Conservation (phyloP, 768 basidiomycete species). For the Leucocoprinus sp. region DNA sequence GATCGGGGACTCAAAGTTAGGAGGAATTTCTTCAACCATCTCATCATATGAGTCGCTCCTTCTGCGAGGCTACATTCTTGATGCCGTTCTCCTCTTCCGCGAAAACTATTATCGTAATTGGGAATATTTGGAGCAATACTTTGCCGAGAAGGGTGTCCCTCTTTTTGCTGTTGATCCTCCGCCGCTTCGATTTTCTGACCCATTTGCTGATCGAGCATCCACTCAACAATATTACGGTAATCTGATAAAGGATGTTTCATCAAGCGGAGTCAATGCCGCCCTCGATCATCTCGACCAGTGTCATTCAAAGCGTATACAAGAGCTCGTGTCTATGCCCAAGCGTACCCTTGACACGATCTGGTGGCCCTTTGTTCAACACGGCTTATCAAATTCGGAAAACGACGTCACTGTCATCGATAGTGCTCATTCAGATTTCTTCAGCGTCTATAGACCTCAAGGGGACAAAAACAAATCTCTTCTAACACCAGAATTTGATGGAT, state of each 20-base stretch:
- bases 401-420: constrained; percentile 91
- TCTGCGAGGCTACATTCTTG: constrained; percentile 85
- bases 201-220: constrained; percentile 33
- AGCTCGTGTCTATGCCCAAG: constrained; percentile 70
- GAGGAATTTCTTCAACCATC: constrained; percentile 88
- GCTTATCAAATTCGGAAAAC: constrained; percentile 50
- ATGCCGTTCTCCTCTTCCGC: constrained; percentile 74
- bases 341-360: constrained; percentile 76
- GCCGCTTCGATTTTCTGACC: constrained; percentile 39
- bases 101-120: constrained; percentile 85
- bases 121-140: constrained; percentile 76
- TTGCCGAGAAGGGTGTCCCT: constrained; percentile 59
- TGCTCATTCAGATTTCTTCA: constrained; percentile 82
- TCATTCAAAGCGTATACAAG: constrained; percentile 59
- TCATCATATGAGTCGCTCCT: constrained; percentile 87
- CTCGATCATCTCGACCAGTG: constrained; percentile 52
- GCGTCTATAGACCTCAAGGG: constrained; percentile 35
- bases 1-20: constrained; percentile 81
- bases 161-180: constrained; percentile 50
- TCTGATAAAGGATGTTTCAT: constrained; percentile 28
- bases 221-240: constrained; percentile 70
- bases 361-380: constrained; percentile 98
- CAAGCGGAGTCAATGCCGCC: constrained; percentile 35
- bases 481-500: constrained; percentile 72
- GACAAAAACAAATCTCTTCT: constrained; percentile 24